phyloP scores from a whole-genome alignment of 2,329 filamentous ascomycete species.

The Sclerotinia spermophila region DNA sequence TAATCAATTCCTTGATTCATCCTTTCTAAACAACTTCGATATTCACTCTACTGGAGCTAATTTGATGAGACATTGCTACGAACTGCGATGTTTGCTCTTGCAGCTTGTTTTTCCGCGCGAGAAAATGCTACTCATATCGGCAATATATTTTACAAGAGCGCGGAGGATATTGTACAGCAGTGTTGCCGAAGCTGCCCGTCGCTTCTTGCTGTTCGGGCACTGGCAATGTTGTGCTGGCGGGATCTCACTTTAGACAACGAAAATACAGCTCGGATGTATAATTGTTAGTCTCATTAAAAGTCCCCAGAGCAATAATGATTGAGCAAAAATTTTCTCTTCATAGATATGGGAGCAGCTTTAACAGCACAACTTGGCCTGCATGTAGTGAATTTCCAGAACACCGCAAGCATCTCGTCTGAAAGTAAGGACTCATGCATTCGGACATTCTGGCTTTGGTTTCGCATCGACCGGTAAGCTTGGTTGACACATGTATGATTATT shows the following conservation, averaged over 20 bases:
- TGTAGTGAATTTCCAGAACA: background rate
- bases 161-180: background rate
- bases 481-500: background rate
- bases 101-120: background rate
- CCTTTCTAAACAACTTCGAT: background rate
- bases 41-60: background rate
- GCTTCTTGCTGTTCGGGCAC: background rate
- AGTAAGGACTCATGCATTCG: background rate
- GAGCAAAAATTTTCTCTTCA: background rate
- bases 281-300: background rate
- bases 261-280: constrained; percentile 1
- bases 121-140: background rate
- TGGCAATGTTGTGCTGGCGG: background rate
- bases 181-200: background rate
- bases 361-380: background rate
- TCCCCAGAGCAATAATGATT: background rate
- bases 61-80: background rate
- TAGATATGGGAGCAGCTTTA: background rate
- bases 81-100: constrained; percentile 5
- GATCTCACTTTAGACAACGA: background rate
- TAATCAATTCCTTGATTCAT: background rate
- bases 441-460: constrained; percentile 6
- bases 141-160: background rate
- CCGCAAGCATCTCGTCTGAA: background rate
- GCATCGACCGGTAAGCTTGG: background rate